These are phyloP conservation scores for Neurospora tetrasperma DNA, from an alignment of 495 filamentous ascomycete species.

Conservation along the genomic window DNA sequence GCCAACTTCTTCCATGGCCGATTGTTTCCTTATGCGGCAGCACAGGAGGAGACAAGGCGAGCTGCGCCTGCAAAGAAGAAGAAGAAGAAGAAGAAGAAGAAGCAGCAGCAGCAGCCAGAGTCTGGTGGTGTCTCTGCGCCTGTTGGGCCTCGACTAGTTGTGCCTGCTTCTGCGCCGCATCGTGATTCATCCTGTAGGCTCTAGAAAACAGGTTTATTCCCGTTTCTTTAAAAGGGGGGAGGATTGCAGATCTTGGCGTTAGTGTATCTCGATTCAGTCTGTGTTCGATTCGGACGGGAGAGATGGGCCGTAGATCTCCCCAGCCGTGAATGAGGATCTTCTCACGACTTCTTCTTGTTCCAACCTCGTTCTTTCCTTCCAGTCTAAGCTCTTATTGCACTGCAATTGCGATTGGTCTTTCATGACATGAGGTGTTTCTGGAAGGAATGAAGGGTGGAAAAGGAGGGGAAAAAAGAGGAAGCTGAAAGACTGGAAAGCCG, in stretches of 20 bases:
- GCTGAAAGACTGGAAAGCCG: background rate
- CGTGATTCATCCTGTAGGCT: background rate
- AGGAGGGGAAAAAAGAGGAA: background rate
- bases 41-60: background rate
- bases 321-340: background rate
- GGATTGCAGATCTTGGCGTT: background rate
- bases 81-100: background rate
- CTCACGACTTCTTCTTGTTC: background rate
- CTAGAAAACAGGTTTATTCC: background rate
- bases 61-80: background rate
- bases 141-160: background rate
- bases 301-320: background rate
- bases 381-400: background rate
- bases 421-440: background rate
- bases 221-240: background rate
- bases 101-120: no score
- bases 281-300: background rate
- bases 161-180: background rate
- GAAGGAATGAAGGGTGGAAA: background rate
- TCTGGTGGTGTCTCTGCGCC: background rate
- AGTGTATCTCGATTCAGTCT: background rate
- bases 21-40: background rate
- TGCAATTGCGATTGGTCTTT: background rate
- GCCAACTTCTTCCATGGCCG: background rate
- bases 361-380: background rate